Evolutionary conservation across 305 asterid genomes (phyloP).

Genomic region (Lippia alba): DNA sequence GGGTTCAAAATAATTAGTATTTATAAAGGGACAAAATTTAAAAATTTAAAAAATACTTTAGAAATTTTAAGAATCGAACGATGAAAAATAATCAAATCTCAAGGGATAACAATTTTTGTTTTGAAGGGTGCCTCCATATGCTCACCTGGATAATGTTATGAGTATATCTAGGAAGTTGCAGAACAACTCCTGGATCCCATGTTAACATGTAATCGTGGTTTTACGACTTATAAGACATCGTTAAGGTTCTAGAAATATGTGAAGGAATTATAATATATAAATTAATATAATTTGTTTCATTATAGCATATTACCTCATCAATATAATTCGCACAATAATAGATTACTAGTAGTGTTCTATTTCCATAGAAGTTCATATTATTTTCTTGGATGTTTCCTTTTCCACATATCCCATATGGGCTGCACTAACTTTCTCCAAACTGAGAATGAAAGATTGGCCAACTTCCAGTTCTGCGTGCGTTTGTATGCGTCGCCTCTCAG

Average conservation of each 20-base stretch:
- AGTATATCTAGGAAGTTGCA: constrained; percentile 24
- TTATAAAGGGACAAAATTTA: too few species aligned
- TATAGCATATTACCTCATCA: background rate
- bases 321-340: background rate
- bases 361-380: constrained; percentile 41
- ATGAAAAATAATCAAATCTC: too few species aligned
- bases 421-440: constrained; percentile 24
- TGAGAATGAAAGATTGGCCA: constrained; percentile 41
- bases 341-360: background rate
- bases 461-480: constrained; percentile 6
- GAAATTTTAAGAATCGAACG: too few species aligned
- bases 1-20: too few species aligned
- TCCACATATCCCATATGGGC: constrained; percentile 33
- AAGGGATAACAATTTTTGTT: too few species aligned
- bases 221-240: background rate
- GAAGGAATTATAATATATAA: background rate
- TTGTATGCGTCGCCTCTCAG: background rate
- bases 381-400: constrained; percentile 62
- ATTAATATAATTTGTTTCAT: background rate
- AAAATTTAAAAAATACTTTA: too few species aligned
- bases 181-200: constrained; percentile 1
- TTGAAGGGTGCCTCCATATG: too few species aligned
- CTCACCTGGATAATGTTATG: background rate
- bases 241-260: background rate
- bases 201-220: constrained; percentile 34